Conservation (phyloP, 768 basidiomycete species). For the Rhodosporidiobolus odoratus region DNA sequence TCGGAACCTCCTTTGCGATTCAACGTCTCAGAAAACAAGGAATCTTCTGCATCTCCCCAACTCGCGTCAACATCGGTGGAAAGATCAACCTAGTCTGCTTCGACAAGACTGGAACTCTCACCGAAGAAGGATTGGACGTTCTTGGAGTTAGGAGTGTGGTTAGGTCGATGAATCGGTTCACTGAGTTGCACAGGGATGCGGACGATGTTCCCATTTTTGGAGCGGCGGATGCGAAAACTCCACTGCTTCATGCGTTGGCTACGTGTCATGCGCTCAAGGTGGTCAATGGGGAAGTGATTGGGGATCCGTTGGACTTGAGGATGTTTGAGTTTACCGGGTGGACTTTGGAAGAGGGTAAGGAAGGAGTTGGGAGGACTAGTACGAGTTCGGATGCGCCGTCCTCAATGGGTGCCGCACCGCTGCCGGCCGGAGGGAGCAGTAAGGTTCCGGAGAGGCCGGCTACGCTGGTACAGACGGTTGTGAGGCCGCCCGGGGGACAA, state of each 20-base stretch:
- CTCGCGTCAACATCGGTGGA: slow-evolving; percentile 87
- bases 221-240: slow-evolving; percentile 62
- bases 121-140: slow-evolving; percentile 95
- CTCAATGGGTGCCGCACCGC: slow-evolving; percentile 42
- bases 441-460: slow-evolving; percentile 58
- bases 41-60: slow-evolving; percentile 95
- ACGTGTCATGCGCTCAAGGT: slow-evolving; percentile 94
- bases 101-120: slow-evolving; percentile 97
- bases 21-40: slow-evolving; percentile 74
- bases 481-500: slow-evolving; percentile 87
- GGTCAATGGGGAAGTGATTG: slow-evolving; percentile 78
- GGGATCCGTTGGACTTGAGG: slow-evolving; percentile 91
- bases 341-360: slow-evolving; percentile 87
- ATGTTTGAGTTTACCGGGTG: slow-evolving; percentile 98
- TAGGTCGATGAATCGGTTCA: slow-evolving; percentile 65
- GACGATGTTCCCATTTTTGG: slow-evolving; percentile 68
- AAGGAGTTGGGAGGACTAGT: slow-evolving; percentile 48
- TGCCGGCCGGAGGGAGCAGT: slow-evolving; percentile 30
- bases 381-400: no score
- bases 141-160: slow-evolving; percentile 86
- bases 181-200: slow-evolving; percentile 80
- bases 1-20: slow-evolving; percentile 94
- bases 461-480: slow-evolving; percentile 90
- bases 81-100: slow-evolving; percentile 97
- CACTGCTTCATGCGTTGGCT: slow-evolving; percentile 82